phyloP scores from a whole-genome alignment of 805 yeast species.

The Vanderwaltozyma verrucispora region DNA sequence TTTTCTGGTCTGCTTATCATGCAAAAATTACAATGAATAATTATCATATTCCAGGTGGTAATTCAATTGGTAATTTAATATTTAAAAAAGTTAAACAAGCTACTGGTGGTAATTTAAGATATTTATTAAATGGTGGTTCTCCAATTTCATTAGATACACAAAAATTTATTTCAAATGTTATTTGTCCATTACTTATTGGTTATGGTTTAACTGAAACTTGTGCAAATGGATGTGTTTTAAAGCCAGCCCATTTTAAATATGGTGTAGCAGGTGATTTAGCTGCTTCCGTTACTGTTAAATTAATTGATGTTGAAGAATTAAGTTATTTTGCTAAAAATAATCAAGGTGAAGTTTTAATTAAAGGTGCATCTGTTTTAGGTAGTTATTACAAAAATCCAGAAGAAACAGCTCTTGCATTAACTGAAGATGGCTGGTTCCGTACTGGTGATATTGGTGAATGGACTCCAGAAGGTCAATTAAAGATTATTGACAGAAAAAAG shows the following conservation, averaged over 20 bases:
- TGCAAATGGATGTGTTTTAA: constrained; percentile 71
- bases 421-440: constrained; percentile 85
- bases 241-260: constrained; percentile 53
- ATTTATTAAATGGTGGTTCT: constrained; percentile 84
- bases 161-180: constrained; percentile 58
- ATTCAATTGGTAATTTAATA: constrained; percentile 50
- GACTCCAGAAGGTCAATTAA: constrained; percentile 69
- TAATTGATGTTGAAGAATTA: constrained; percentile 84
- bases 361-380: constrained; percentile 60
- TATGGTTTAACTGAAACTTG: constrained; percentile 95
- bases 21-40: constrained; percentile 56
- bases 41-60: constrained; percentile 66
- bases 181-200: constrained; percentile 85
- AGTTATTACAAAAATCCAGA: constrained; percentile 76
- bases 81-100: constrained; percentile 87
- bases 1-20: constrained; percentile 83
- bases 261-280: constrained; percentile 77
- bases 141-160: constrained; percentile 78
- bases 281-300: constrained; percentile 76
- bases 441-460: constrained; percentile 98
- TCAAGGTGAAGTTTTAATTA: constrained; percentile 86
- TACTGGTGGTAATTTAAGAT: constrained; percentile 81
- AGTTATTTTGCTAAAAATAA: constrained; percentile 83
- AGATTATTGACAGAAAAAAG: constrained; percentile 87
- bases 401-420: constrained; percentile 68